A percentile compares a stretch with the other conserved stretches of the same genome.
Evolutionary conservation across 1,284 basidiomycete species (phyloP).

Genomic region (Peniophora sp.): DNA sequence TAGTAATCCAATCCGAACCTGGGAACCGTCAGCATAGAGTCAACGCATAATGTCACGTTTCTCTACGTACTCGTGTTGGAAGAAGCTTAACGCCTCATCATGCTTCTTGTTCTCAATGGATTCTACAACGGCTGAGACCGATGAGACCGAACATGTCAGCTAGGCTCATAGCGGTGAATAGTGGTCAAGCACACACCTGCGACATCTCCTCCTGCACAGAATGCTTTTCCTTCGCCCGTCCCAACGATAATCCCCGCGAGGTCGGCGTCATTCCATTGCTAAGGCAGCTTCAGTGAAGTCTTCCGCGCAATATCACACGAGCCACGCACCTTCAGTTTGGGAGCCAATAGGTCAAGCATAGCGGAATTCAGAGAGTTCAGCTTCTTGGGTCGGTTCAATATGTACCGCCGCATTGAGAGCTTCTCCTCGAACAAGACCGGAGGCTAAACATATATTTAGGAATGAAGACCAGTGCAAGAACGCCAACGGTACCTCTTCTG

Average conservation of each 20-base stretch:
- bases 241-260: conserved; percentile 75
- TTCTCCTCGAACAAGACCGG: conserved; percentile 67
- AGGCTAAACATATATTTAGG: conserved; percentile 25
- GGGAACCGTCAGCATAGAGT: conserved; percentile 3
- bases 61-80: conserved; percentile 75
- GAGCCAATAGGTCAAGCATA: conserved; percentile 74
- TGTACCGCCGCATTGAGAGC: conserved; percentile 56
- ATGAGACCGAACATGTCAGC: conserved; percentile 3
- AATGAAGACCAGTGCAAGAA: not conserved
- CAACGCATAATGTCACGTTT: conserved; percentile 2
- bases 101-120: conserved; percentile 3
- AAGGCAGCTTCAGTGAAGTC: not conserved
- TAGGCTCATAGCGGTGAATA: conserved; percentile 1
- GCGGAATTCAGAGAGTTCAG: conserved; percentile 81
- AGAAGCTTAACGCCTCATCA: conserved; percentile 71
- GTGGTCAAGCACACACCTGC: conserved; percentile 39
- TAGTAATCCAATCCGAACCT: conserved; percentile 88
- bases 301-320: conserved; percentile 1
- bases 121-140: conserved; percentile 3
- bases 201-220: conserved; percentile 96
- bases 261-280: conserved; percentile 79
- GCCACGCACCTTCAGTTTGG: conserved; percentile 62
- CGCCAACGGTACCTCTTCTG: conserved; percentile 1
- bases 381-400: conserved; percentile 78
- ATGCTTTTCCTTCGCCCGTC: conserved; percentile 72